Base-by-base conservation (phyloP, 768 basidiomycete genomes). In the Suillus decipiens region DNA sequence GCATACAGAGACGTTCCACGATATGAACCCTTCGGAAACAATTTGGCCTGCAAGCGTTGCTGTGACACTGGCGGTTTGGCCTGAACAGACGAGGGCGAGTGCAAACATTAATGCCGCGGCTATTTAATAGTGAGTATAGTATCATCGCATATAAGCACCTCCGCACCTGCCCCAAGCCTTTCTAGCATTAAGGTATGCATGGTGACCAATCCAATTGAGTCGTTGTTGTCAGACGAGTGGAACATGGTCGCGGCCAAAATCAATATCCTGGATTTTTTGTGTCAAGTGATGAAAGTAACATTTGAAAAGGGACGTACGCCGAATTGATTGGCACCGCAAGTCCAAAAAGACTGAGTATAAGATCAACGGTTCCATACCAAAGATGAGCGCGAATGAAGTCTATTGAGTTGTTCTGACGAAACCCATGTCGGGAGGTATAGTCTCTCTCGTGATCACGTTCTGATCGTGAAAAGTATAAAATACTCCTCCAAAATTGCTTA, bases 241-340 rank as follows among this genome's bases (percentile, higher is more conserved):
- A 61, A 68, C 33, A 62, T 67, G 17, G 64, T 61, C 28, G 42
- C 69, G 2, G 79, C 78, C 39, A 81, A 68, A 55, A 80, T 78
- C 24, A 80, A 67, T 60, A 80, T 80, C 31, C 71, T 73, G 58
- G n/a, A 61, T 17, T n/a, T 24, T 24, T 22, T 39, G 11, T 31
- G 37, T 63, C 36, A 64, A 28, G 19, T 12, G 2, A 34, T 34
- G 56, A 5, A 57, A 19, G 42, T 3, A n/a, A 37, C 15, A 33
- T 24, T 5, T 14, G 9, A 39, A 43, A 7, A 61, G 56, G 53
- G 62, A 66, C 71, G 36, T 61, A 73, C 73, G 69, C 74, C 15
- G 79, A 77, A 66, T 83, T 83, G 73, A 84, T 82, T 12, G 80
- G 77, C 41, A 83, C 66, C 0, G 82, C 83, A 64, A 84, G 79